Base-by-base conservation (phyloP, 2,329 filamentous ascomycete species). In the Monosporascus sp. region DNA sequence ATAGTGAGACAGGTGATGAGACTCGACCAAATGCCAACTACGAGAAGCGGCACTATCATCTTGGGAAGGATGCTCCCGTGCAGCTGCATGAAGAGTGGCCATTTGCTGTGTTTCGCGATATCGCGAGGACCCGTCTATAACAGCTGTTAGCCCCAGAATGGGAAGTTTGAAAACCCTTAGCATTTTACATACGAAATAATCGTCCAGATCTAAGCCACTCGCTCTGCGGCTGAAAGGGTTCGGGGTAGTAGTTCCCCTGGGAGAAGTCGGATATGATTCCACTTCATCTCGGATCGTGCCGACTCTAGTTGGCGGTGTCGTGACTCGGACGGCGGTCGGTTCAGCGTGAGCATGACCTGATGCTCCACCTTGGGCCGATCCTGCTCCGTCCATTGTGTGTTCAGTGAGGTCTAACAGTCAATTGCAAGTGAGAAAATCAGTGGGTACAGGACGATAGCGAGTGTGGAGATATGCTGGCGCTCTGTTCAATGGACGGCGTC, bases 61-160 rank as follows among this genome's bases (percentile, higher is more conserved):
- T 88, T 86, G 14, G 89, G 89, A 51, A 87, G 74, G 58, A 74
- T 85, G 62, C 85, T 89, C 60, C 89, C 89, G 66, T 91, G 88
- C 71, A 92, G 78, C 58, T 88, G 86, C 63, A 92, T 71, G 67
- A 91, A 90, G 60, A 85, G 80, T 8, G 89, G 88, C 79, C 87
- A 87, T 79, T 89, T 91, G 26, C 87, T 91, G 69, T 91, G 88
- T 62, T 84, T 83, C 53, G 84, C 77, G 56, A 88, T 80, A 68
- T 91, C 85, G 58, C 86, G 80, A 52, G 89, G 89, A 16, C 82
- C 83, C 17, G 68, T 68, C 74, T 75, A 45, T 11, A 22, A 16
- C 8, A 31, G 24, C 22, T 3, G 49, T 55, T 51, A 55, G 49
- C 14, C 11, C 17, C 31, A 38, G n/a, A 24, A 20, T n/a, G 14